Conservation (phyloP, 2,329 filamentous ascomycete genomes). For the Zymoseptoria passerinii region DNA sequence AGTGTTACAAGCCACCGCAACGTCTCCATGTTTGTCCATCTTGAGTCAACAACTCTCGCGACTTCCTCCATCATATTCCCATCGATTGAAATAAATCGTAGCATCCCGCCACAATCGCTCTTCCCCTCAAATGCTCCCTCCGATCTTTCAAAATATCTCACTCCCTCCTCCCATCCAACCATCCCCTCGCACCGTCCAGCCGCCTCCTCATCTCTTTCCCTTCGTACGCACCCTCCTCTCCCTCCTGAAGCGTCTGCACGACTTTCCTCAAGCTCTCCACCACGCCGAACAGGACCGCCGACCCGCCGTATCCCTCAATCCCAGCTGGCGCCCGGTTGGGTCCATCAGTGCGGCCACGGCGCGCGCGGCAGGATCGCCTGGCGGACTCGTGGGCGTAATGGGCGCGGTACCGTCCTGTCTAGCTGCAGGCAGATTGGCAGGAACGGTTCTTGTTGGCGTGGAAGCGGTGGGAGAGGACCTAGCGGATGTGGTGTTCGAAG, state of each 20-base stretch:
- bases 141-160: neutral
- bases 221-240: slow-evolving; percentile 45
- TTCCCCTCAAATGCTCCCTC: too few species aligned
- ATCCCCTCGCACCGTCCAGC: slow-evolving; percentile 64
- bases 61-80: too few species aligned
- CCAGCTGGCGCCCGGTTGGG: slow-evolving; percentile 34
- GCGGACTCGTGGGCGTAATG: slow-evolving; percentile 8
- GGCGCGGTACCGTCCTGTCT: slow-evolving; percentile 3
- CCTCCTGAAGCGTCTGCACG: slow-evolving; percentile 42
- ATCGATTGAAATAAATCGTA: too few species aligned
- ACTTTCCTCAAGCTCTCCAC: slow-evolving; percentile 49
- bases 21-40: too few species aligned
- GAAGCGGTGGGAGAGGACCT: neutral
- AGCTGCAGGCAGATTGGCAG: neutral
- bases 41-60: too few species aligned
- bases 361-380: slow-evolving; percentile 27
- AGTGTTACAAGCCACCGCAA: too few species aligned
- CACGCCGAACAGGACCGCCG: slow-evolving; percentile 41
- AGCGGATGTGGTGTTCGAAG: neutral
- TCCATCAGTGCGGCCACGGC: slow-evolving; percentile 35
- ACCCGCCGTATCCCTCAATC: slow-evolving; percentile 48
- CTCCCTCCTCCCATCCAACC: slow-evolving; percentile 53
- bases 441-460: neutral
- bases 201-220: slow-evolving; percentile 58
- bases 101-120: too few species aligned